A percentile compares a stretch with the other conserved stretches of the same genome.
Conservation (phyloP, 148 eudicot genomes). For the Bassia scoparia region DNA sequence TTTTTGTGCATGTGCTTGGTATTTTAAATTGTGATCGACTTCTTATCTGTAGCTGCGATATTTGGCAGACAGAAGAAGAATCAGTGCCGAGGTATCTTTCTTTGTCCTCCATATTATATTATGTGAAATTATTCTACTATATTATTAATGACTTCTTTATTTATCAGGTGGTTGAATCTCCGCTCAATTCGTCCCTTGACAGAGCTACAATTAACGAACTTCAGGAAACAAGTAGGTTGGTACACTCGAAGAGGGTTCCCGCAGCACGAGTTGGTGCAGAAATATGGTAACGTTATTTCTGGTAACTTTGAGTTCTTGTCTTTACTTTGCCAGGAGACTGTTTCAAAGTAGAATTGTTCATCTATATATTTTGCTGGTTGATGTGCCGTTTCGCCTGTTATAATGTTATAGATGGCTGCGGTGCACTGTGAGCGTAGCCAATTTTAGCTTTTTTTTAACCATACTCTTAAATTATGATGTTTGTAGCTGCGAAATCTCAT, state of each 20-base stretch:
- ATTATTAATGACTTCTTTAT: conserved; percentile 2
- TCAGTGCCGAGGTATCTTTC: conserved; percentile 71
- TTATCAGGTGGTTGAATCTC: conserved; percentile 72
- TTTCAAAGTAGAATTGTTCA: not conserved
- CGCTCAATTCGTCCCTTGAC: conserved; percentile 95
- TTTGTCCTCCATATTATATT: not conserved
- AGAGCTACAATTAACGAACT: conserved; percentile 76
- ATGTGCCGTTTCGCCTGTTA: not conserved
- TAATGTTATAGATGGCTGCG: no score
- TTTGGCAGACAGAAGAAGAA: conserved; percentile 91
- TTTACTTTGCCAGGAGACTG: not conserved
- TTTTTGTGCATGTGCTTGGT: not conserved
- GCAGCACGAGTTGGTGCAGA: conserved; percentile 93
- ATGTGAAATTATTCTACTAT: not conserved
- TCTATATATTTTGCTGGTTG: not conserved
- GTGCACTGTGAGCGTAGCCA: not conserved
- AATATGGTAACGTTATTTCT: conserved; percentile 51
- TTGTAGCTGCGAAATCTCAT: not conserved
- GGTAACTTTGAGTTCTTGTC: conserved; percentile 2
- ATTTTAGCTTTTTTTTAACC: not conserved
- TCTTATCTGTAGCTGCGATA: conserved; percentile 61
- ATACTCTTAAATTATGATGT: not conserved
- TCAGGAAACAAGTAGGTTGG: conserved; percentile 81
- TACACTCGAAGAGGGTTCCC: conserved; percentile 93
- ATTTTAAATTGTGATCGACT: not conserved